Conservation (phyloP, 73 alveolate genomes). For the Tetrahymena malaccensis region DNA sequence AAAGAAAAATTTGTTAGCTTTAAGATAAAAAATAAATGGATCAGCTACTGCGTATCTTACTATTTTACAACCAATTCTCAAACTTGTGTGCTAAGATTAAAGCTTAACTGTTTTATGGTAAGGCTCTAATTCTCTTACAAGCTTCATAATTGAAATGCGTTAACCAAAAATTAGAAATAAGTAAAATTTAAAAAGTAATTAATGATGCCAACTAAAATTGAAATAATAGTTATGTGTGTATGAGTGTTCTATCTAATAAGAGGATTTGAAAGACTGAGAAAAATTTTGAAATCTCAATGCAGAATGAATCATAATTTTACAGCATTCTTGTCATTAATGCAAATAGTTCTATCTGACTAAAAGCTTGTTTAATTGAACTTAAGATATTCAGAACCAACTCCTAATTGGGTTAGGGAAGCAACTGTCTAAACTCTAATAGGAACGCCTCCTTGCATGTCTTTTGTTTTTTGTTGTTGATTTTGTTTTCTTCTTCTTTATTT, state of each 20-base stretch:
- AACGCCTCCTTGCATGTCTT: conserved; percentile 2
- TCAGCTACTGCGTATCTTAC: background rate
- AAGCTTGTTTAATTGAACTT: background rate
- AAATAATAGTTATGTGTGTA: background rate
- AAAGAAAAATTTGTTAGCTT: conserved; percentile 44
- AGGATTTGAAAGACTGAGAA: background rate
- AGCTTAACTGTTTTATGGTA: background rate
- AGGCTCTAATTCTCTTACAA: background rate
- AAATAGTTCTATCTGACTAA: background rate
- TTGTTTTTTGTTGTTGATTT: background rate
- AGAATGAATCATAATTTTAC: background rate
- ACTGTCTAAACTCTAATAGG: background rate
- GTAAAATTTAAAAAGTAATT: background rate
- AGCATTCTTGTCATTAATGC: background rate
- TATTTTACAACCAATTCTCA: background rate
- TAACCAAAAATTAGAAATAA: background rate
- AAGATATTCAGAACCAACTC: background rate
- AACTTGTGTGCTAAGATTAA: background rate
- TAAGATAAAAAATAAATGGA: background rate
- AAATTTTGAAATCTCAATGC: background rate
- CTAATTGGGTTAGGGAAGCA: background rate
- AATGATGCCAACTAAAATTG: background rate
- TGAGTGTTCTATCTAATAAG: background rate
- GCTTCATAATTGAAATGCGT: background rate
- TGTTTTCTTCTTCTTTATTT: background rate